Conservation (phyloP, 495 filamentous ascomycete species). For the Cudoniella acicularis region DNA sequence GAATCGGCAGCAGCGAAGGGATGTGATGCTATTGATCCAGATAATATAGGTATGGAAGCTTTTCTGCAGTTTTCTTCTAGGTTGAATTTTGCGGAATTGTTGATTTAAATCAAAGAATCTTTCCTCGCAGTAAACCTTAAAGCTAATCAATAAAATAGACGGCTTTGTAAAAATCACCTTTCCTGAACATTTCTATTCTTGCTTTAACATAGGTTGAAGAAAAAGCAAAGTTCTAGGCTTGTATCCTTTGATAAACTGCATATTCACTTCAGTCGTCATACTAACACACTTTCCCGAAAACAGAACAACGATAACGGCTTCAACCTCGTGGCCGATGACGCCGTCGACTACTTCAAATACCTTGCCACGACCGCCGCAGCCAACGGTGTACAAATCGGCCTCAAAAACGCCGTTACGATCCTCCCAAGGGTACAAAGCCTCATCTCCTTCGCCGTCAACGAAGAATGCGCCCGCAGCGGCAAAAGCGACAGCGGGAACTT, state of each 20-base stretch:
- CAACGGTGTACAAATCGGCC: neutral
- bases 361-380: neutral
- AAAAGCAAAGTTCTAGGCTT: neutral
- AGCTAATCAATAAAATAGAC: no score
- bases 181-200: no score
- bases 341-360: neutral
- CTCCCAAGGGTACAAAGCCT: neutral
- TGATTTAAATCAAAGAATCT: no score
- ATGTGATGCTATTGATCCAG: constrained; percentile 4
- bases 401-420: neutral
- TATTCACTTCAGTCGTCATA: neutral
- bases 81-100: neutral
- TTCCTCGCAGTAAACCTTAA: no score
- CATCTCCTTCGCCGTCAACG: neutral
- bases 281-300: neutral
- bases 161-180: no score
- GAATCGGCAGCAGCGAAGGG: neutral
- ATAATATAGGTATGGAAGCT: neutral
- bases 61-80: no score
- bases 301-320: neutral
- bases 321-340: neutral
- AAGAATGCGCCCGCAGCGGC: neutral
- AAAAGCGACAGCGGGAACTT: neutral
- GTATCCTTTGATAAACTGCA: neutral
- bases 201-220: neutral